Evolutionary conservation across 176 grass and related monocot species (phyloP).

Genomic region (Guadua angustifolia): DNA sequence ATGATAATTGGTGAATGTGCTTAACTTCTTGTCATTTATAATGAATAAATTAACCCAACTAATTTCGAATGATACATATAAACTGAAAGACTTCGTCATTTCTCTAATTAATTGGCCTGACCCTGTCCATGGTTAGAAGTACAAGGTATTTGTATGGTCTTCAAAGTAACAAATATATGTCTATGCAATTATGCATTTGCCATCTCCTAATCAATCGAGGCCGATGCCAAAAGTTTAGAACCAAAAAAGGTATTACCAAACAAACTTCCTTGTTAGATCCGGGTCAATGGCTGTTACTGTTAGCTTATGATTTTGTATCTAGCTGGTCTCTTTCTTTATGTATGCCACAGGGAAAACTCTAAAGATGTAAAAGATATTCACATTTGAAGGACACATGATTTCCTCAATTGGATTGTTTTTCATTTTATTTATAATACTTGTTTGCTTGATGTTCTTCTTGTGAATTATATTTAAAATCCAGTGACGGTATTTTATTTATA

Average conservation of each 20-base stretch:
- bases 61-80: background rate
- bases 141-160: background rate
- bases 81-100: background rate
- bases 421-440: too few species aligned
- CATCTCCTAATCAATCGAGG: background rate
- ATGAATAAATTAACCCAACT: background rate
- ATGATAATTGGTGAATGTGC: background rate
- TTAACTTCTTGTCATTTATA: background rate
- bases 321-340: background rate
- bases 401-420: too few species aligned
- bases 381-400: background rate
- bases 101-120: background rate
- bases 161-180: background rate
- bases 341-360: background rate
- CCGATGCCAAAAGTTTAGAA: background rate
- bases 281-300: background rate
- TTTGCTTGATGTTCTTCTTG: too few species aligned
- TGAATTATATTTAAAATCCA: too few species aligned
- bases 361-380: background rate
- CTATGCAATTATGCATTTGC: background rate
- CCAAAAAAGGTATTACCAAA: background rate
- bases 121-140: background rate
- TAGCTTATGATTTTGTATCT: background rate
- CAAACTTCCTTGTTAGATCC: too few species aligned
- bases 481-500: too few species aligned